Conservation (phyloP, 2,329 filamentous ascomycete species). For the Fusarium acutatum region DNA sequence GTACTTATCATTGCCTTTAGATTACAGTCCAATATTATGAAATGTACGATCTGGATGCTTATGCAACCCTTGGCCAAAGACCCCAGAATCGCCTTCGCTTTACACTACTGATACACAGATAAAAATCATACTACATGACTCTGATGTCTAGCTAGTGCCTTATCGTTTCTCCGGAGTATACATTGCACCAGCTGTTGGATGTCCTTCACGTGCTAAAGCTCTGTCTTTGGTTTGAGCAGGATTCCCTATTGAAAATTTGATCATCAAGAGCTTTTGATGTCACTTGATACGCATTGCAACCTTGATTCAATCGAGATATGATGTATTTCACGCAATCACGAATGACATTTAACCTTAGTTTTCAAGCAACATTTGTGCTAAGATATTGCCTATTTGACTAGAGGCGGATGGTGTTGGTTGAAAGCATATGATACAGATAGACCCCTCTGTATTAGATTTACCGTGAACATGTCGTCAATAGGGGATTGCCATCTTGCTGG, state of each 20-base stretch:
- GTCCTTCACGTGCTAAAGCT: not conserved
- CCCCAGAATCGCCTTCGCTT: not conserved
- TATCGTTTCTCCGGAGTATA: no score
- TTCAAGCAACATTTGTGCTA: not conserved
- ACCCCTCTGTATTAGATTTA: not conserved
- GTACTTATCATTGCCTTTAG: not conserved
- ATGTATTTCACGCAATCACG: no score
- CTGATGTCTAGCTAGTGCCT: not conserved
- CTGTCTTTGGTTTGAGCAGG: not conserved
- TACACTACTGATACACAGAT: not conserved
- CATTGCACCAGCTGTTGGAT: not conserved
- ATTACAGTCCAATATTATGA: not conserved
- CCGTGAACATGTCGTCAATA: not conserved
- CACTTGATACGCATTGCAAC: not conserved
- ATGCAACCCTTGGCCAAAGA: not conserved
- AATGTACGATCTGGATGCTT: not conserved
- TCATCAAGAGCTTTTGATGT: not conserved
- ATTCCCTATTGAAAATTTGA: not conserved
- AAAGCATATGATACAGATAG: not conserved
- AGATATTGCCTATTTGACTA: not conserved
- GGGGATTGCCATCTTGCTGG: not conserved
- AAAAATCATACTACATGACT: not conserved
- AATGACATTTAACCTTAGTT: fast-evolving
- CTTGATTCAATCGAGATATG: not conserved
- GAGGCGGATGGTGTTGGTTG: not conserved